These are phyloP conservation scores for Beauveria caledonica DNA, from an alignment of 2,329 filamentous ascomycete species.

Conservation along the genomic window DNA sequence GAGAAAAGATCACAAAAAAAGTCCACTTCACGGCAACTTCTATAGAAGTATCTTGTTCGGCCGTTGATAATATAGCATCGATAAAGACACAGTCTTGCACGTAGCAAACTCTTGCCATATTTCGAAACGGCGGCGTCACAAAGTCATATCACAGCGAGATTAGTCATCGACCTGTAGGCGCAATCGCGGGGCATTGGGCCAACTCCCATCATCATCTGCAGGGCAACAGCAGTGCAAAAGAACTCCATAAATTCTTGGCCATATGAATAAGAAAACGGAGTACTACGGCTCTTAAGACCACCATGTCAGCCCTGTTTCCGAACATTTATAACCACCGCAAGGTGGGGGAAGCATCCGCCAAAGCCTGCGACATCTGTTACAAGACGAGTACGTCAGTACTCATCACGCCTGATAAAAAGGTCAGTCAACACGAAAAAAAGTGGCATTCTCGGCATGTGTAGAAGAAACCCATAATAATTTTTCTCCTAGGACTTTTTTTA, in stretches of 20 bases:
- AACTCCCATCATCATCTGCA: neutral
- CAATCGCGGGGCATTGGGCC: neutral
- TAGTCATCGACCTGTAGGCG: slow-evolving; percentile 1
- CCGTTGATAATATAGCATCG: too few species aligned
- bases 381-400: slow-evolving; percentile 81
- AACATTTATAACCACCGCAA: slow-evolving; percentile 82
- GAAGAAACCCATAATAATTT: neutral
- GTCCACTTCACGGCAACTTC: too few species aligned
- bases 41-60: too few species aligned
- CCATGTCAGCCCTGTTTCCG: slow-evolving; percentile 45
- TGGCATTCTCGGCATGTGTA: neutral
- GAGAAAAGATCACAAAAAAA: too few species aligned
- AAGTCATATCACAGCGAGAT: neutral
- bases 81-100: neutral
- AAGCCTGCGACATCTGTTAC: slow-evolving; percentile 85
- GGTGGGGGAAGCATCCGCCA: slow-evolving; percentile 76
- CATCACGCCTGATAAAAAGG: slow-evolving; percentile 84
- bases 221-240: neutral
- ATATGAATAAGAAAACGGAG: neutral
- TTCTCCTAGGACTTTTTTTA: slow-evolving; percentile 73
- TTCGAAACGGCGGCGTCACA: neutral
- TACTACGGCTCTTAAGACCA: neutral
- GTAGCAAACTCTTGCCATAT: neutral
- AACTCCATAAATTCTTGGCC: neutral
- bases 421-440: slow-evolving; percentile 24